phyloP scores from a whole-genome alignment of 345 rosid species.

The Gossypium sturtianum region DNA sequence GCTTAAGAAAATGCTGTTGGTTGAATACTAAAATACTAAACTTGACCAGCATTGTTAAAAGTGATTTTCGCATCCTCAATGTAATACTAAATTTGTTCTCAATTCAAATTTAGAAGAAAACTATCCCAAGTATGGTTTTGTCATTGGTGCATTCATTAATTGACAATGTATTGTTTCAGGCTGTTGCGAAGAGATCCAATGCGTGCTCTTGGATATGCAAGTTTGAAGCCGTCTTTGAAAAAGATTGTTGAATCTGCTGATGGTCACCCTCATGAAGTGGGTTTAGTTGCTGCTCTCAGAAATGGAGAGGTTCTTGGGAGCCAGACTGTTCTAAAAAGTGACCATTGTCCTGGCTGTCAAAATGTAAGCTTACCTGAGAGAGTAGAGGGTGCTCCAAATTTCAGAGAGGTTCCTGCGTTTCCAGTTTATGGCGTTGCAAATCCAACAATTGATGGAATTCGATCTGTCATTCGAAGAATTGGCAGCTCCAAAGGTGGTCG shows the following conservation, averaged over 20 bases:
- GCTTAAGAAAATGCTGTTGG: background rate
- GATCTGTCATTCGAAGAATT: slow-evolving; percentile 76
- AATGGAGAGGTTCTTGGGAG: slow-evolving; percentile 96
- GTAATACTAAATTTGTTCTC: background rate
- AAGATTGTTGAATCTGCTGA: slow-evolving; percentile 74
- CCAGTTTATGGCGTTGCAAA: slow-evolving; percentile 99
- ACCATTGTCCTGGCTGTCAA: slow-evolving; percentile 98
- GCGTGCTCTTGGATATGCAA: slow-evolving; percentile 92
- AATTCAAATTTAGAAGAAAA: background rate
- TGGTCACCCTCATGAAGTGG: slow-evolving; percentile 87
- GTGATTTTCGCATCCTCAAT: background rate
- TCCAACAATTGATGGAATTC: slow-evolving; percentile 91
- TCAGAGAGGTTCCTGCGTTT: slow-evolving; percentile 93
- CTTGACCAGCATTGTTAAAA: background rate
- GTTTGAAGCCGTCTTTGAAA: slow-evolving; percentile 63
- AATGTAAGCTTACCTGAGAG: slow-evolving; percentile 65
- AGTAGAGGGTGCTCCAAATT: slow-evolving; percentile 98
- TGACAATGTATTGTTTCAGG: slow-evolving; percentile 31
- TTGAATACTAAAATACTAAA: slow-evolving; percentile 4
- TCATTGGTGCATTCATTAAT: background rate
- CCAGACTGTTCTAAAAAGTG: slow-evolving; percentile 95
- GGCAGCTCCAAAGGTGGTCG: slow-evolving; percentile 73
- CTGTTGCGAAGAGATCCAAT: slow-evolving; percentile 95
- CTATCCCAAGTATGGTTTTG: background rate
- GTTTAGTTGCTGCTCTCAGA: slow-evolving; percentile 83